Conservation (phyloP, 441 rosid genomes). For the Melastoma candidum region DNA sequence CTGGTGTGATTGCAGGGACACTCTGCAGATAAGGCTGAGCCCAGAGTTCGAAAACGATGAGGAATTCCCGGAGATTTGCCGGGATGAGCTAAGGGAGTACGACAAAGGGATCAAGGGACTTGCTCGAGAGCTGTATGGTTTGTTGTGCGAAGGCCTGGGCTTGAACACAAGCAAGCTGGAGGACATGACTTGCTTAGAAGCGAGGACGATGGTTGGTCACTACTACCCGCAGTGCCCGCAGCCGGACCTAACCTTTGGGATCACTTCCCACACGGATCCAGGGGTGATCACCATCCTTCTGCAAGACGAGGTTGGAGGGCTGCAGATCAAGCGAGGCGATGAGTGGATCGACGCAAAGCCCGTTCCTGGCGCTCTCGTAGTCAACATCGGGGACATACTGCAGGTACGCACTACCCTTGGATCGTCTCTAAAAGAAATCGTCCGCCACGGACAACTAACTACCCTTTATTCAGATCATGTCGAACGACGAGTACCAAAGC, state of each 20-base stretch:
- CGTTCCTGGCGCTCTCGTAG: constrained; percentile 36
- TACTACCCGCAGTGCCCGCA: constrained; percentile 51
- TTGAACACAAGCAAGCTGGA: constrained; percentile 19
- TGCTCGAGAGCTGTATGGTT: constrained; percentile 29
- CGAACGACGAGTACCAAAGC: constrained; percentile 43
- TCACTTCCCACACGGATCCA: constrained; percentile 38
- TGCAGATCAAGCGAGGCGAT: constrained; percentile 34
- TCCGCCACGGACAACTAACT: background rate
- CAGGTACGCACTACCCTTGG: constrained; percentile 23
- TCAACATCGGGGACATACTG: constrained; percentile 40
- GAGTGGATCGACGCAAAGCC: constrained; percentile 39
- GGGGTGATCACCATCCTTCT: constrained; percentile 33
- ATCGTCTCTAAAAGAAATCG: background rate
- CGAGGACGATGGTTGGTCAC: constrained; percentile 35
- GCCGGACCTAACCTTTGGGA: constrained; percentile 39
- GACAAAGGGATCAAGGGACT: constrained; percentile 15
- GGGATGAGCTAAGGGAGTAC: constrained; percentile 37
- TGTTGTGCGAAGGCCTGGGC: constrained; percentile 40
- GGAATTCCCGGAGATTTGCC: constrained; percentile 34
- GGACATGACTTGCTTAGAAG: constrained; percentile 29
- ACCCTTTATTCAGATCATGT: constrained; percentile 28
- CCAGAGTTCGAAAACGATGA: constrained; percentile 14
- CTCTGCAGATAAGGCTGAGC: constrained; percentile 31
- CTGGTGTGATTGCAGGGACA: constrained; percentile 26
- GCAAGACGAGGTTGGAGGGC: constrained; percentile 35